phyloP scores from a whole-genome alignment of 1,284 basidiomycete genomes.

The Golubevia pallescens region DNA sequence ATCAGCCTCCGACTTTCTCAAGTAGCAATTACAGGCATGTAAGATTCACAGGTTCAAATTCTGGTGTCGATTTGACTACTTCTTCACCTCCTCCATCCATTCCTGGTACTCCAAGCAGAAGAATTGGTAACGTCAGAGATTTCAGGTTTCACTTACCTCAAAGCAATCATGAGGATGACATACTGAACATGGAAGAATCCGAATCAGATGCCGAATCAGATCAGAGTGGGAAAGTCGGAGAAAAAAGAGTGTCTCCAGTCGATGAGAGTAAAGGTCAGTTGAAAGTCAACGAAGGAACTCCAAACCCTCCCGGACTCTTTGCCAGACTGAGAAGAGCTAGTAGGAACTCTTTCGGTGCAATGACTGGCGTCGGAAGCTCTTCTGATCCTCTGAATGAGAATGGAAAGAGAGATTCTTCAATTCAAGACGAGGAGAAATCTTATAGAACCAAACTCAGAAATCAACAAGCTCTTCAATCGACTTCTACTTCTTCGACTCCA shows the following conservation, averaged over 20 bases:
- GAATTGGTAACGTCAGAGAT: background rate
- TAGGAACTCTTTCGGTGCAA: background rate
- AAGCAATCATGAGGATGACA: background rate
- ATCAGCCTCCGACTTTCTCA: too few relatives aligned
- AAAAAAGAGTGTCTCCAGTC: constrained; percentile 11
- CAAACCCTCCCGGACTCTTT: constrained; percentile 19
- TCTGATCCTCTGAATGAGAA: background rate
- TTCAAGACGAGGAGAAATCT: background rate
- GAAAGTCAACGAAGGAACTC: constrained; percentile 2
- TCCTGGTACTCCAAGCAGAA: background rate
- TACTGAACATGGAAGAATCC: background rate
- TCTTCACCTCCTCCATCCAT: background rate
- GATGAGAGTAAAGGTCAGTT: constrained; percentile 1
- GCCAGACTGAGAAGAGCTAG: constrained; percentile 14
- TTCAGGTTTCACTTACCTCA: background rate
- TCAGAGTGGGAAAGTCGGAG: constrained; percentile 37
- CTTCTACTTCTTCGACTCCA: background rate
- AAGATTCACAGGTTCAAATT: background rate
- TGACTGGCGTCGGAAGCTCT: background rate
- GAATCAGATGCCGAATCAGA: constrained; percentile 18
- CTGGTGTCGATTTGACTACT: background rate
- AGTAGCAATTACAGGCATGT: too few relatives aligned
- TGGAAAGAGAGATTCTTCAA: constrained; percentile 1
- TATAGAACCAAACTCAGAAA: background rate
- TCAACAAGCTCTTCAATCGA: background rate